These are phyloP conservation scores for Anaeramoeba flamelloides DNA, from an alignment of 78 protist genomes.

Conservation along the genomic window DNA sequence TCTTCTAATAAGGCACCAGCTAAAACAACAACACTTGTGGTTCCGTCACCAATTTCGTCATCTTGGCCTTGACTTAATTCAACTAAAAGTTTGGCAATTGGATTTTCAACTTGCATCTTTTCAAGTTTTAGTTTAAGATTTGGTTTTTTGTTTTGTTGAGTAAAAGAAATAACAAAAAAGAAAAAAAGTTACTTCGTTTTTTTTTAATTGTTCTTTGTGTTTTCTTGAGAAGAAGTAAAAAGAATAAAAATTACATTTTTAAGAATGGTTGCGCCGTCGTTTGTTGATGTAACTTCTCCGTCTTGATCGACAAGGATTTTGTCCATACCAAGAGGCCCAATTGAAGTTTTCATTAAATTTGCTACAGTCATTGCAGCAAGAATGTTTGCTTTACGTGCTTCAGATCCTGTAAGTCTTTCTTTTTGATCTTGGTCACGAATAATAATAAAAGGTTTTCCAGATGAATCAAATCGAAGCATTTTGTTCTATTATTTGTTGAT, in stretches of 20 bases:
- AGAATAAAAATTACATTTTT: slow-evolving; percentile 47
- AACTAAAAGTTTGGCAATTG: slow-evolving; percentile 88
- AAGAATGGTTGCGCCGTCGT: slow-evolving; percentile 97
- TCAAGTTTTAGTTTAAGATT: slow-evolving; percentile 7
- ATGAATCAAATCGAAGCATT: no score
- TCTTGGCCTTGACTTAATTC: slow-evolving; percentile 93
- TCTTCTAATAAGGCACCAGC: slow-evolving; percentile 97
- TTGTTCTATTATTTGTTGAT: no score
- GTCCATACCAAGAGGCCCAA: slow-evolving; percentile 96
- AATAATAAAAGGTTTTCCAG: no score
- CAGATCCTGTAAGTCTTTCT: slow-evolving; percentile 70
- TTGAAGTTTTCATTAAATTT: slow-evolving; percentile 67
- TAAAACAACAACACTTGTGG: slow-evolving; percentile 97
- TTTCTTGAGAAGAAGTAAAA: not conserved
- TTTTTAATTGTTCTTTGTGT: no score
- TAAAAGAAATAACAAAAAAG: not conserved
- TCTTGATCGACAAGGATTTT: slow-evolving; percentile 87
- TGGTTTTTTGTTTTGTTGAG: not conserved
- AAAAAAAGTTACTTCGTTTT: no score
- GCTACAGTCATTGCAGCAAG: slow-evolving; percentile 79
- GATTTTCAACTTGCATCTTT: slow-evolving; percentile 65
- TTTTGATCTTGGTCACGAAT: slow-evolving; percentile 62
- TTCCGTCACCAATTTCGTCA: slow-evolving; percentile 86
- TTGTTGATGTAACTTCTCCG: slow-evolving; percentile 88
- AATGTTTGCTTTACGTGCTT: slow-evolving; percentile 86